Conservation (phyloP, 805 yeast genomes). For the Vanderwaltozyma verrucispora region DNA sequence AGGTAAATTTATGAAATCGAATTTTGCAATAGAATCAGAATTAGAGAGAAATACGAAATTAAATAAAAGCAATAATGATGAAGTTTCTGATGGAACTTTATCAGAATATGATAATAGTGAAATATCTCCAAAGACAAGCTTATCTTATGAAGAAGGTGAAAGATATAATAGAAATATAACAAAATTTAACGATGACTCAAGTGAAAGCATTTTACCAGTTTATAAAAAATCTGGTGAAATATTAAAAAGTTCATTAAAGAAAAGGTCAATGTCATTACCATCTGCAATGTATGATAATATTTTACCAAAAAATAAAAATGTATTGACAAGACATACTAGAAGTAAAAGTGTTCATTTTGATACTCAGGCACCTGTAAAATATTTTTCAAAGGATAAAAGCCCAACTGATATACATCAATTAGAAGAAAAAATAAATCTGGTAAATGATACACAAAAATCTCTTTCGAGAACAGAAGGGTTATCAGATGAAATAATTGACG, state of each 20-base stretch:
- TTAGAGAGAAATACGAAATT: constrained; percentile 15
- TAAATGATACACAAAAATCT: neutral
- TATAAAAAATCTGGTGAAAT: constrained; percentile 81
- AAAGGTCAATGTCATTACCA: constrained; percentile 37
- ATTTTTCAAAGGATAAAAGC: constrained; percentile 60
- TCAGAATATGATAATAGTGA: neutral
- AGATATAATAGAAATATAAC: neutral
- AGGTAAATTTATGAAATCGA: constrained; percentile 8
- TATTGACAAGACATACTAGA: constrained; percentile 16
- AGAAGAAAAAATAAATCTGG: constrained; percentile 10
- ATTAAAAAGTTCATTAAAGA: constrained; percentile 29
- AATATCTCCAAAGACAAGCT: constrained; percentile 1
- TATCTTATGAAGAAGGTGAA: neutral
- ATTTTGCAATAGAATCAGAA: constrained; percentile 10
- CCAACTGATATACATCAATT: constrained; percentile 54
- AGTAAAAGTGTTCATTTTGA: constrained; percentile 78
- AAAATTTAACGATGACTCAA: neutral
- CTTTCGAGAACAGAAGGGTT: neutral
- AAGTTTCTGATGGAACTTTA: too few species aligned
- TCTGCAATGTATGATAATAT: constrained; percentile 8
- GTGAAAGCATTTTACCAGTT: constrained; percentile 24
- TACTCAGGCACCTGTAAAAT: constrained; percentile 54
- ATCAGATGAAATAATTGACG: neutral
- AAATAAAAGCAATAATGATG: constrained; percentile 7
- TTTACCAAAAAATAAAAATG: neutral